Conservation (phyloP, 2,329 filamentous ascomycete species). For the Lecanicillium sp. region DNA sequence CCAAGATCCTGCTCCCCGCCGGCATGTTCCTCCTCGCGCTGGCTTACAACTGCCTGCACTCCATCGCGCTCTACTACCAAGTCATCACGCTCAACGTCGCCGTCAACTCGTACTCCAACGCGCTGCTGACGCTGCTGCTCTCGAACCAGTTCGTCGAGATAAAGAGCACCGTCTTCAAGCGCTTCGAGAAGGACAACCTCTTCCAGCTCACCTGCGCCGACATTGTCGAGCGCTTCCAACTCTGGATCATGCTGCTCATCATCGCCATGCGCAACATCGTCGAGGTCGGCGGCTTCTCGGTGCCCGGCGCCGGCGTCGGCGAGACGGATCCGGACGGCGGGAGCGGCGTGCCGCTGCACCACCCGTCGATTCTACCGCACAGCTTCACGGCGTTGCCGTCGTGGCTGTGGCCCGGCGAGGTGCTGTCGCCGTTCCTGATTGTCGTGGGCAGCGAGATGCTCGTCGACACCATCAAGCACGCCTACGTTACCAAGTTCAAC, state of each 20-base stretch:
- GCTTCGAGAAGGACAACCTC: constrained; percentile 94
- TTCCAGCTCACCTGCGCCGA: constrained; percentile 97
- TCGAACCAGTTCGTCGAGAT: constrained; percentile 99
- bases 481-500: constrained; percentile 98
- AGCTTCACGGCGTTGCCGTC: constrained; percentile 86
- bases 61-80: constrained; percentile 88
- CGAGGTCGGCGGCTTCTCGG: constrained; percentile 80
- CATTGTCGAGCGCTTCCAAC: constrained; percentile 92
- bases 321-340: constrained; percentile 44
- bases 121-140: constrained; percentile 81
- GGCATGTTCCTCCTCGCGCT: constrained; percentile 87
- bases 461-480: constrained; percentile 95
- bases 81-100: constrained; percentile 97
- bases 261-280: constrained; percentile 95
- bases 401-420: constrained; percentile 71
- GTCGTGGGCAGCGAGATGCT: constrained; percentile 95
- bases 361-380: constrained; percentile 73
- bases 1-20: constrained; percentile 81
- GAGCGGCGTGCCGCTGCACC: constrained; percentile 53
- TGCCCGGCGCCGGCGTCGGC: constrained; percentile 45
- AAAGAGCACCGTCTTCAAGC: constrained; percentile 97
- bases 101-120: constrained; percentile 97
- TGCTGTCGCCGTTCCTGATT: constrained; percentile 86
- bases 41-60: constrained; percentile 81
- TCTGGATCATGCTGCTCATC: constrained; percentile 96